These are phyloP conservation scores for Vanrija sp. DNA, from an alignment of 1,284 basidiomycete genomes.

Conservation along the genomic window DNA sequence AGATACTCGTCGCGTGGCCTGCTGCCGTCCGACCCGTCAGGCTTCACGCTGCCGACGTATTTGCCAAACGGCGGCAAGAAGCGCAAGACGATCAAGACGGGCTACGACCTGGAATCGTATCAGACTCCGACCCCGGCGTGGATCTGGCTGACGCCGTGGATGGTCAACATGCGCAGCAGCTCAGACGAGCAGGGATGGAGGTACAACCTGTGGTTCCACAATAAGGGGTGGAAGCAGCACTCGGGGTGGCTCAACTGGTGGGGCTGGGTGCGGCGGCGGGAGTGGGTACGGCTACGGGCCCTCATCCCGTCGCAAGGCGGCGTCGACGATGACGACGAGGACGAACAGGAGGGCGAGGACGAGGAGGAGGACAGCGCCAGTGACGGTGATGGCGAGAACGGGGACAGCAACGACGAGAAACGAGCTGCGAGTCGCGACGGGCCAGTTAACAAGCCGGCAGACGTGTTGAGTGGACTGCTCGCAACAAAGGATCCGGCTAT, in stretches of 20 bases:
- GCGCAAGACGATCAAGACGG: slow-evolving; percentile 37
- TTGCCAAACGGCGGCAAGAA: slow-evolving; percentile 4
- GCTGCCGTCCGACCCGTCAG: slow-evolving; percentile 44
- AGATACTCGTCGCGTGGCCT: slow-evolving; percentile 43
- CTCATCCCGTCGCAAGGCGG: not conserved
- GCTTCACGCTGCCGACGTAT: slow-evolving; percentile 36
- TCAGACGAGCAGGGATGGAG: slow-evolving; percentile 50
- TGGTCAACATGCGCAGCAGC: slow-evolving; percentile 48
- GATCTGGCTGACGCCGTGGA: slow-evolving; percentile 48
- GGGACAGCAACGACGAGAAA: too few species aligned
- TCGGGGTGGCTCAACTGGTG: slow-evolving; percentile 41
- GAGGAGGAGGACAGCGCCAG: too few species aligned
- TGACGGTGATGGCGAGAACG: too few species aligned
- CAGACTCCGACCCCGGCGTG: slow-evolving; percentile 45
- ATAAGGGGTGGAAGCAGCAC: slow-evolving; percentile 35
- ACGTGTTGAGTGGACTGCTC: not conserved
- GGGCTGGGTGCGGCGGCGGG: slow-evolving; percentile 46
- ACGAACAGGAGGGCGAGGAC: not conserved
- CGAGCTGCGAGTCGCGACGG: too few species aligned
- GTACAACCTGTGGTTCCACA: slow-evolving; percentile 47
- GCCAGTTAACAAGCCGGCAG: slow-evolving; percentile 3
- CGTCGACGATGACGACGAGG: not conserved
- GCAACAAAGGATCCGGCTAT: slow-evolving; percentile 4
- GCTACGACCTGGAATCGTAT: slow-evolving; percentile 42
- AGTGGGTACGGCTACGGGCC: slow-evolving; percentile 43